Evolutionary conservation across 2,329 filamentous ascomycete species (phyloP).

Genomic region (Byssothecium circinans): DNA sequence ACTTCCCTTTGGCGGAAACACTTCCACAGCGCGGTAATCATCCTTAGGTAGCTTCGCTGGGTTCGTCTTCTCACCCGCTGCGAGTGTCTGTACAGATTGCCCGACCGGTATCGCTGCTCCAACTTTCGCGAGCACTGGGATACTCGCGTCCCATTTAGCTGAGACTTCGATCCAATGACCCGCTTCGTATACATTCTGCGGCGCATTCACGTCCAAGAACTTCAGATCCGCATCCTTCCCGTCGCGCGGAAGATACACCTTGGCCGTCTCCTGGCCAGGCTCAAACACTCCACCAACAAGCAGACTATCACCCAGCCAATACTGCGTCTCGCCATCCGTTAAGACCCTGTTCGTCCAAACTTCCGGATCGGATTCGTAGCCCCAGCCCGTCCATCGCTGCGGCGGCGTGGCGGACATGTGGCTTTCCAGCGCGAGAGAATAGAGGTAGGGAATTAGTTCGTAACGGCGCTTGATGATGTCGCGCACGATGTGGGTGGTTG

Average conservation of each 20-base stretch:
- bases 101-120: constrained; percentile 59
- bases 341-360: constrained; percentile 63
- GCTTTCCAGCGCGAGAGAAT: constrained; percentile 64
- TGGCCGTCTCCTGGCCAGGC: constrained; percentile 56
- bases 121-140: constrained; percentile 58
- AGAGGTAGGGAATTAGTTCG: constrained; percentile 71
- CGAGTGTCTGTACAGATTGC: constrained; percentile 53
- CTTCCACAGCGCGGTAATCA: constrained; percentile 60
- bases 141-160: constrained; percentile 57
- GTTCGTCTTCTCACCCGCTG: constrained; percentile 53
- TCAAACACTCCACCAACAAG: constrained; percentile 70
- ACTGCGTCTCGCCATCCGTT: constrained; percentile 68
- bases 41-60: constrained; percentile 53
- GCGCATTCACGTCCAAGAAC: constrained; percentile 64
- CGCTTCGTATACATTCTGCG: constrained; percentile 59
- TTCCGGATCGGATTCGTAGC: constrained; percentile 66
- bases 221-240: constrained; percentile 50
- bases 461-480: constrained; percentile 70
- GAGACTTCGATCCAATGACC: constrained; percentile 57
- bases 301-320: constrained; percentile 70
- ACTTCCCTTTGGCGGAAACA: constrained; percentile 55
- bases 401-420: constrained; percentile 64
- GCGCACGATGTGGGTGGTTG: constrained; percentile 64
- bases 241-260: constrained; percentile 63
- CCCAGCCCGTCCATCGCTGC: constrained; percentile 74